phyloP scores from a whole-genome alignment of 2,329 filamentous ascomycete genomes.

The Dothideomycetes sp. region DNA sequence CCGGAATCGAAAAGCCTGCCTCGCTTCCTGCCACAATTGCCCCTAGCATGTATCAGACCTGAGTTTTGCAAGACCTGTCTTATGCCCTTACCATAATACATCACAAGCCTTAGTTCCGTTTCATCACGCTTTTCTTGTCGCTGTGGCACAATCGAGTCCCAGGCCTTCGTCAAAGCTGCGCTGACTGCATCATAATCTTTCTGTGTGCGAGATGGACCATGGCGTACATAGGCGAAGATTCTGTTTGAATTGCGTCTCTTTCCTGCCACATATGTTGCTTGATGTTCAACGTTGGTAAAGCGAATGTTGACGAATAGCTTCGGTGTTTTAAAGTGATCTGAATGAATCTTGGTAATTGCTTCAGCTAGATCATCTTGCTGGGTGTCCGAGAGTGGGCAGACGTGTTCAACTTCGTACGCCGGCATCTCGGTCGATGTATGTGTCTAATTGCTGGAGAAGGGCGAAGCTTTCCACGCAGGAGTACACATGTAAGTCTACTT shows the following conservation, averaged over 20 bases:
- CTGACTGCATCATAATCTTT: constrained; percentile 20
- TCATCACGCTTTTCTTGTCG: constrained; percentile 13
- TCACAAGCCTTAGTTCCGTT: constrained; percentile 14
- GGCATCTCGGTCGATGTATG: constrained; percentile 27
- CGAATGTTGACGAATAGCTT: constrained; percentile 34
- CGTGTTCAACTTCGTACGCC: constrained; percentile 33
- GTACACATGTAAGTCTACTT: too few species aligned
- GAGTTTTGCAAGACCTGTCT: neutral
- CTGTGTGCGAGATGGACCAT: constrained; percentile 20
- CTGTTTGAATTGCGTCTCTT: constrained; percentile 20
- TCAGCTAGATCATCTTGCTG: constrained; percentile 29
- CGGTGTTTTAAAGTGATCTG: constrained; percentile 29
- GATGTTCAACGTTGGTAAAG: constrained; percentile 21
- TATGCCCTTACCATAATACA: constrained; percentile 9
- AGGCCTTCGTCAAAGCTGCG: constrained; percentile 14
- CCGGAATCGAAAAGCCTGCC: constrained; percentile 19
- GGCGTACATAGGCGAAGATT: constrained; percentile 24
- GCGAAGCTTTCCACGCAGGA: too few species aligned
- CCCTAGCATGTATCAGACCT: constrained; percentile 14
- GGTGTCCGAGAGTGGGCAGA: constrained; percentile 16
- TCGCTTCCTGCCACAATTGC: constrained; percentile 21
- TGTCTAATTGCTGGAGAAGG: too few species aligned
- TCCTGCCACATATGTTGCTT: constrained; percentile 25
- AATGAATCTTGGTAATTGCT: constrained; percentile 31
- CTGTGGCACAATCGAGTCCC: constrained; percentile 19